Conservation (phyloP, 1,284 basidiomycete genomes). For the Ceratobasidium sp. region DNA sequence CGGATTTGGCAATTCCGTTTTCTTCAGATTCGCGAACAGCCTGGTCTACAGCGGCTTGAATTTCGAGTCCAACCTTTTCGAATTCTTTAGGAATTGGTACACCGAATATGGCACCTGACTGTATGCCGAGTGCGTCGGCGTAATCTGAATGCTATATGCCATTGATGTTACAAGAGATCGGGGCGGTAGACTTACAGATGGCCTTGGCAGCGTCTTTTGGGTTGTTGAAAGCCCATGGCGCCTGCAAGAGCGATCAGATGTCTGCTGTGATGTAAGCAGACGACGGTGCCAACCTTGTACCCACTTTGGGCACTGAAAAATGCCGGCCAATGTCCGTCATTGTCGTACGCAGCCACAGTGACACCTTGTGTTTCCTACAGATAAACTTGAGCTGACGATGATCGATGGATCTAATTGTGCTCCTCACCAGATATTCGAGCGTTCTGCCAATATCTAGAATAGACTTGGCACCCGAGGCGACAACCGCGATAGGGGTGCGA, state of each 20-base stretch:
- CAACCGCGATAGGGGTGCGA: slow-evolving; percentile 84
- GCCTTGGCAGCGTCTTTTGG: slow-evolving; percentile 71
- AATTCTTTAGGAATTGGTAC: slow-evolving; percentile 88
- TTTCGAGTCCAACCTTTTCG: slow-evolving; percentile 67
- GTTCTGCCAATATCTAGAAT: slow-evolving; percentile 94
- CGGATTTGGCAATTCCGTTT: slow-evolving; percentile 79
- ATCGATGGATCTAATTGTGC: background rate
- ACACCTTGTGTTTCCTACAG: slow-evolving; percentile 93
- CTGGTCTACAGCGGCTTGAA: slow-evolving; percentile 85
- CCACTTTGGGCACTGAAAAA: slow-evolving; percentile 92
- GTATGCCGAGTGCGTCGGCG: slow-evolving; percentile 62
- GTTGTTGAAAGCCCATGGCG: slow-evolving; percentile 71
- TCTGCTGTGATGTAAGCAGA: slow-evolving; percentile 42
- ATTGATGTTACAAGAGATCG: background rate
- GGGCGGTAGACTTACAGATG: slow-evolving; percentile 61
- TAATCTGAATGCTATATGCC: slow-evolving; percentile 38
- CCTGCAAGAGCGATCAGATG: slow-evolving; percentile 54
- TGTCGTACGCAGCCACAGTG: slow-evolving; percentile 83
- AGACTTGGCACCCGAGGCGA: slow-evolving; percentile 95
- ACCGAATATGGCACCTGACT: slow-evolving; percentile 81
- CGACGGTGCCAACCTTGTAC: slow-evolving; percentile 64
- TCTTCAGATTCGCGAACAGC: slow-evolving; percentile 85
- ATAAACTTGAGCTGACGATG: slow-evolving; percentile 16
- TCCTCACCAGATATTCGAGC: slow-evolving; percentile 85
- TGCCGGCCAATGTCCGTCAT: slow-evolving; percentile 86